phyloP scores from a whole-genome alignment of 345 rosid species.

The Diplotaxis tenuifolia region DNA sequence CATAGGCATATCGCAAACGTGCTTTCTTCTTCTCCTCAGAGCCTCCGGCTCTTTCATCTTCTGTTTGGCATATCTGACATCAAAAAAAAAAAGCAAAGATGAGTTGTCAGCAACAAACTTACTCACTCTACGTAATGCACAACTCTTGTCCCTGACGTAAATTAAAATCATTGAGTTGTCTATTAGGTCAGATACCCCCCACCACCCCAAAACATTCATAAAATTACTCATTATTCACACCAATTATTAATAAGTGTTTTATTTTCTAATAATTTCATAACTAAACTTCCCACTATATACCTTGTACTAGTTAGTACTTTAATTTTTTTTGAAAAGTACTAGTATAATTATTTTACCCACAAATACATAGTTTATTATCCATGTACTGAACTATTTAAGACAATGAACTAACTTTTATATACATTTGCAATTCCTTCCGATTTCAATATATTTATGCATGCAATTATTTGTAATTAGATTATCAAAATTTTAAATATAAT shows the following conservation, averaged over 20 bases:
- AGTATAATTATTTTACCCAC: not conserved
- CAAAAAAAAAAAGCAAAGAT: no score
- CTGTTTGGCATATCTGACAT: no score
- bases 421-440: not conserved
- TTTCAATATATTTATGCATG: not conserved
- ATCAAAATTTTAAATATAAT: not conserved
- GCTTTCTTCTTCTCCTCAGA: no score
- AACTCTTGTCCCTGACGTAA: no score
- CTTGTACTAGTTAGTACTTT: no score
- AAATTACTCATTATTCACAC: constrained; percentile 22
- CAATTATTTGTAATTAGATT: not conserved
- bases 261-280: not conserved
- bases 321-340: no score
- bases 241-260: constrained; percentile 1
- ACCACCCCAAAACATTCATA: constrained; percentile 23
- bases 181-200: not conserved
- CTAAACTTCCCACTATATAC: not conserved
- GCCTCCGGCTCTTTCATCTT: no score
- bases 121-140: no score
- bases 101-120: no score
- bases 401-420: not conserved
- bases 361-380: not conserved
- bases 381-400: not conserved
- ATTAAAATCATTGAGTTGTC: no score
- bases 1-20: no score